Base-by-base conservation (phyloP, 495 filamentous ascomycete genomes). In the Aspergillus steynii region DNA sequence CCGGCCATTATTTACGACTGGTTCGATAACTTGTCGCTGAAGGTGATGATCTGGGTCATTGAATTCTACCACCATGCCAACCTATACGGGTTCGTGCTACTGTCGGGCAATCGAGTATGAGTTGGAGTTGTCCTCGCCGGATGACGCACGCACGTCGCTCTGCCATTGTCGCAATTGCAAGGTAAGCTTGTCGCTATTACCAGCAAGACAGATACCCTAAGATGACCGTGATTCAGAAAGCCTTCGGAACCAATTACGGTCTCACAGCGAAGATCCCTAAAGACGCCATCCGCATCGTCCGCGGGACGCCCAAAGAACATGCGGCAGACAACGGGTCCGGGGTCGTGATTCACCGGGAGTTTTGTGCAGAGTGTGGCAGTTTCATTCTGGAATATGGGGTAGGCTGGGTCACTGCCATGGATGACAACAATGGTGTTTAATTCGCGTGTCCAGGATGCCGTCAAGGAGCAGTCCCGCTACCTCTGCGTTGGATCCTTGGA, bases 141-240 rank as follows among this genome's bases (percentile, higher is more conserved):
- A 84, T n/a, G 80, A 86, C 27, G 86, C 86, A 0, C 78, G 86
- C 49, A 88, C 85, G 0, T 86, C 83, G 0, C 71, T 90, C 32
- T 90, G 86, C 67, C 86, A 90, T 69, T 89, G 88, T 67, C 60
- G 67, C 27, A 88, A 83, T 69, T 89, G 86, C 75, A 84, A 83
- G 61, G 79, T 81, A 61, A 6, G 53, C 50, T 6, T 6, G 26
- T 20, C 31, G 4, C n/a, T 6, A 10, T 14, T 46, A 42, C 48
- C 14, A 3, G 3, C 1, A 50, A 15, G 15, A 4, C 29, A 27
- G 8, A 31, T 29, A 29, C 34, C 15, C 26, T 28, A 20, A 29
- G 29, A 46, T 46, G 27, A 14, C 31, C 2, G 3, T 49, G 1
- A 9, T 25, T 12, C 26, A 78, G 72, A 84, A 86, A 73, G 86